Percentiles rank a stretch among this genome's conserved stretches.
Evolutionary conservation across 768 basidiomycete species (phyloP).

Genomic region (Pholiota conissans): DNA sequence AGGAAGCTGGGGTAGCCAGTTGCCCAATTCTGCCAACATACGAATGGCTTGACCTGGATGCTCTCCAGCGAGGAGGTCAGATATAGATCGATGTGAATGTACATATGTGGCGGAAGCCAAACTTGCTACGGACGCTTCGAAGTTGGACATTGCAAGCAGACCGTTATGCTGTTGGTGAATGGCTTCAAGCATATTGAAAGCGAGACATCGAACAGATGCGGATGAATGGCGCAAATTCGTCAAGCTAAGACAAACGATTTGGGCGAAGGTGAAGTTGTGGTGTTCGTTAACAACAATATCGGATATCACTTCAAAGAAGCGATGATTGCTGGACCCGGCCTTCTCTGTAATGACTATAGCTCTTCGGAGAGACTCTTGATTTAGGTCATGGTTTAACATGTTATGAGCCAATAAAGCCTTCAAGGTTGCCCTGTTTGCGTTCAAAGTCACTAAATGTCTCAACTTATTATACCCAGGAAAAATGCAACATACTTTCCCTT

Average conservation of each 20-base stretch:
- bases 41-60: conserved; percentile 63
- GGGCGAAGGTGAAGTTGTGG: conserved; percentile 71
- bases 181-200: conserved; percentile 76
- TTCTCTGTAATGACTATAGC: conserved; percentile 63
- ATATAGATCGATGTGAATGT: conserved; percentile 75
- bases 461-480: neutral
- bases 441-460: conserved; percentile 8
- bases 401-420: conserved; percentile 63
- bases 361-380: conserved; percentile 66
- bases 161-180: conserved; percentile 71
- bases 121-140: conserved; percentile 74
- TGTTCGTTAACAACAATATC: conserved; percentile 62
- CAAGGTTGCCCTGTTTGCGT: conserved; percentile 65
- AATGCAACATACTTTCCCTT: conserved; percentile 62
- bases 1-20: conserved; percentile 69
- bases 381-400: conserved; percentile 52
- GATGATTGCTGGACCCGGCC: conserved; percentile 53
- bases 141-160: conserved; percentile 64
- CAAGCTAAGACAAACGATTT: conserved; percentile 74
- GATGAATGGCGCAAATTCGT: conserved; percentile 82
- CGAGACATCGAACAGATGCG: conserved; percentile 61
- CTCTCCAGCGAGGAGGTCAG: conserved; percentile 77
- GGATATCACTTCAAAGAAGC: conserved; percentile 78
- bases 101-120: conserved; percentile 75
- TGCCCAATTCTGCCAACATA: conserved; percentile 70